Percentiles rank a stretch among this genome's conserved stretches.
phyloP scores from a whole-genome alignment of 805 yeast genomes.

The Wickerhamomyces sydowiorum region DNA sequence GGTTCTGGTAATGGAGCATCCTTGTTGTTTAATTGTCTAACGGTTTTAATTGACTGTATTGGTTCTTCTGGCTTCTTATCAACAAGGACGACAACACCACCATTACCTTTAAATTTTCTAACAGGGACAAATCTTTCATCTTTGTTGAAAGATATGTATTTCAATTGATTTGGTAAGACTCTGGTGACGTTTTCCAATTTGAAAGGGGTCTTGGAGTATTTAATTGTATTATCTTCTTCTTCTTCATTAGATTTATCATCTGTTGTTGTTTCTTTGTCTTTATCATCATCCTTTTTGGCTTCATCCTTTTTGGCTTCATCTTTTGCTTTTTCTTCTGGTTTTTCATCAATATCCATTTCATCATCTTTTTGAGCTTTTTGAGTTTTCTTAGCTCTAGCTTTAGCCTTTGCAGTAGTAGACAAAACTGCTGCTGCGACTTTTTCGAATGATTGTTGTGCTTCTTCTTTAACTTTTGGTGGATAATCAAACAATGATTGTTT shows the following conservation, averaged over 20 bases:
- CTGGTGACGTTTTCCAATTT: constrained; percentile 76
- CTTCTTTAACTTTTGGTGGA: constrained; percentile 82
- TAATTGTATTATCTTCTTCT: constrained; percentile 32
- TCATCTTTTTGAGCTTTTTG: constrained; percentile 46
- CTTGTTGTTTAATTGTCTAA: constrained; percentile 68
- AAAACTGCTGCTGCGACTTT: constrained; percentile 89
- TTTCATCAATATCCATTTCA: constrained; percentile 40
- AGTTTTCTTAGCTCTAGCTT: constrained; percentile 77
- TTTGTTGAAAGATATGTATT: constrained; percentile 71
- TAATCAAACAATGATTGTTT: constrained; percentile 77
- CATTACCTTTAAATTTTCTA: constrained; percentile 61
- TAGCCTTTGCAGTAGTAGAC: constrained; percentile 91
- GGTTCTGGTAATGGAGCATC: constrained; percentile 75
- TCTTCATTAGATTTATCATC: constrained; percentile 19
- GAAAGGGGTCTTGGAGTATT: constrained; percentile 60
- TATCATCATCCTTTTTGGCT: constrained; percentile 19
- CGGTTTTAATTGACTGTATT: constrained; percentile 68
- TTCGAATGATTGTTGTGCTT: constrained; percentile 77
- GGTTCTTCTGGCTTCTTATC: constrained; percentile 61
- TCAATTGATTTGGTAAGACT: constrained; percentile 84
- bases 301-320: constrained; percentile 11
- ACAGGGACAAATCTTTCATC: constrained; percentile 78
- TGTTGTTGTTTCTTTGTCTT: constrained; percentile 12
- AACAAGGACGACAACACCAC: constrained; percentile 67
- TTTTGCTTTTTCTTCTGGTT: constrained; percentile 21